A percentile compares a stretch with the other conserved stretches of the same genome.
phyloP scores from a whole-genome alignment of 768 basidiomycete genomes.

The Boletus reticulatus region DNA sequence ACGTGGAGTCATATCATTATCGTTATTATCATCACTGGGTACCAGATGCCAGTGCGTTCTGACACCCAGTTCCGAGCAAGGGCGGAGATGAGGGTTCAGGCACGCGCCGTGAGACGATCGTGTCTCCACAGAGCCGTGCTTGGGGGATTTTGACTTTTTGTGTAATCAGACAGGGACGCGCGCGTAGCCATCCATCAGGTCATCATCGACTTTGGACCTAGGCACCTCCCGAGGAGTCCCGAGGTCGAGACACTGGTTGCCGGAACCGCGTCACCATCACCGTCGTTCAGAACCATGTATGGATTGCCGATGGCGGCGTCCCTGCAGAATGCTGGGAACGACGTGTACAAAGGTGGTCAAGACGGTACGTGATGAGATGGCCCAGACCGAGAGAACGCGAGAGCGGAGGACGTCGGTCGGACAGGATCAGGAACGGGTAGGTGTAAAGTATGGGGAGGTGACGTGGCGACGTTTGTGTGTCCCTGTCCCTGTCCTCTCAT shows the following conservation, averaged over 20 bases:
- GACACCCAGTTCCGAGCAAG: too few species aligned
- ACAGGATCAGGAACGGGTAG: conserved; percentile 24
- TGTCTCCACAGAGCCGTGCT: too few species aligned
- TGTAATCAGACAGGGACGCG: too few species aligned
- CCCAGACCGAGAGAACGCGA: too few species aligned
- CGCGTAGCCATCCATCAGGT: too few species aligned
- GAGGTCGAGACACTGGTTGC: not conserved
- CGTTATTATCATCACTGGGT: too few species aligned
- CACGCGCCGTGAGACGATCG: too few species aligned
- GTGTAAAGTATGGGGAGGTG: conserved; percentile 2
- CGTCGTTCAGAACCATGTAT: conserved; percentile 10
- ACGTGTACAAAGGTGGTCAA: conserved; percentile 1
- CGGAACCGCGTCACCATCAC: not conserved
- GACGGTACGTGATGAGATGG: not conserved
- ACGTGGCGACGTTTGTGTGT: conserved; percentile 34
- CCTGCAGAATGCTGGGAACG: not conserved
- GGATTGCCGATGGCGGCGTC: conserved; percentile 14
- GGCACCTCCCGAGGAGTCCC: conserved; percentile 21
- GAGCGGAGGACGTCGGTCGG: conserved; percentile 13
- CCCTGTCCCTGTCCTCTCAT: conserved; percentile 14
- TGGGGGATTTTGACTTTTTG: too few species aligned
- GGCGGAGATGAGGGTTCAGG: too few species aligned
- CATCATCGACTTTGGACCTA: conserved; percentile 14
- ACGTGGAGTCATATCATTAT: too few species aligned
- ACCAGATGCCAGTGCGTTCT: too few species aligned